Base-by-base conservation (phyloP, 2,329 filamentous ascomycete genomes). In the Exophiala spinifera region DNA sequence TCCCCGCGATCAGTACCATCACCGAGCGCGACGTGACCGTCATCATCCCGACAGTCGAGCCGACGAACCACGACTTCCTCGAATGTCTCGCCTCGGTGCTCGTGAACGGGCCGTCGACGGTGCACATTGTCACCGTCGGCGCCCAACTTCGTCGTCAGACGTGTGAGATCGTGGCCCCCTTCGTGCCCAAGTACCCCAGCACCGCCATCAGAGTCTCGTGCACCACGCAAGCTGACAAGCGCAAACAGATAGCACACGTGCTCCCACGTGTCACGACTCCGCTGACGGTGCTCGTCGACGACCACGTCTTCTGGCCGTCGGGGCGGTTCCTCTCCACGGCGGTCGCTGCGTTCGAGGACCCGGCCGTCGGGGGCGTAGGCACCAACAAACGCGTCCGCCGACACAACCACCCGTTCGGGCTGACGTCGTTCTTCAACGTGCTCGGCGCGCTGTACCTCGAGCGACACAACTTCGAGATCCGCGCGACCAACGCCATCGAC, bases 381-480 rank as follows among this genome's bases (percentile, higher is more conserved):
- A 82, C 81, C 5, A 77, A 76, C 62, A 84, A 85, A 67, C 72
- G 73, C 0, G 79, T 81, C 5, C 68, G 70, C 4, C 74, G 79
- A 1, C 69, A 70, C 1, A 54, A 53, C 8, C 50, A 21, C 0
- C 60, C 44, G 37, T 61, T 53, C 50, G 57, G 40, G 46, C 52
- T 57, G 14, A 45, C 42, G 1, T 61, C 61, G 0, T 67, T 78
- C 49, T 75, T 74, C 66, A 84, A 85, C 66, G 76, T 83, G 63
- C 70, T 85, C 15, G 82, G 79, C 0, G 77, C 77, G 25, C 66
- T 76, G n/a, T 85, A 85, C 63, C 75, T 86, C 1, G 76, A 80
- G 60, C 78, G 82, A 0, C 80, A 84, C 66, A 85, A 84, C 63
- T 86, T 79, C 65, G 83, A 86, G 63, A 79, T 81, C 49, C 74